These are phyloP conservation scores for Leccinum subrobustum DNA, from an alignment of 1,284 basidiomycete species.

Conservation along the genomic window DNA sequence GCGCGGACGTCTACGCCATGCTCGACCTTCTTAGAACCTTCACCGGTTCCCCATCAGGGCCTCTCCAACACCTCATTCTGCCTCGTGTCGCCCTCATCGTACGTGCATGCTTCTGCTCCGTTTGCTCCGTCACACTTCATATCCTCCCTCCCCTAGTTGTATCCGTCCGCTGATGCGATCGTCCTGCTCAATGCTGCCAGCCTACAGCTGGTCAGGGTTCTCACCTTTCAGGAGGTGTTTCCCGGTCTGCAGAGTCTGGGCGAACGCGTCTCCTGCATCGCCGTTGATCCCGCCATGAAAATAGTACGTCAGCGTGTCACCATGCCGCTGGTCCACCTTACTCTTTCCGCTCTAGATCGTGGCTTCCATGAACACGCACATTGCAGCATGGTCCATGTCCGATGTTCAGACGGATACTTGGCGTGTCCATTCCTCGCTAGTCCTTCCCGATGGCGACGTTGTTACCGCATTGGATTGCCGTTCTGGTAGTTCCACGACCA, in stretches of 20 bases:
- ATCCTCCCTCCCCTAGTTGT: constrained; percentile 46
- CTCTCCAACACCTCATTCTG: constrained; percentile 56
- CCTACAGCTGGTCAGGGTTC: constrained; percentile 59
- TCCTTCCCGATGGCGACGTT: constrained; percentile 50
- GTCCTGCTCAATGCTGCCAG: constrained; percentile 65
- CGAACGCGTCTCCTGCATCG: constrained; percentile 55
- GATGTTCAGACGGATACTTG: constrained; percentile 58
- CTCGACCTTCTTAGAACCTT: constrained; percentile 58
- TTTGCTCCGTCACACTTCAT: constrained; percentile 1
- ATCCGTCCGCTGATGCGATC: constrained; percentile 67
- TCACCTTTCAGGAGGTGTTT: constrained; percentile 77
- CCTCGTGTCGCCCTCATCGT: constrained; percentile 58
- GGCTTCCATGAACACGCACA: constrained; percentile 59
- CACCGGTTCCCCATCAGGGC: constrained; percentile 55
- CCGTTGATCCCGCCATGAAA: constrained; percentile 74
- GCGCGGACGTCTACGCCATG: constrained; percentile 38
- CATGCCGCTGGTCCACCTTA: not conserved
- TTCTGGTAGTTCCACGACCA: constrained; percentile 48
- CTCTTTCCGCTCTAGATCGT: constrained; percentile 52
- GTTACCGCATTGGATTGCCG: constrained; percentile 67
- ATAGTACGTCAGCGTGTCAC: constrained; percentile 50
- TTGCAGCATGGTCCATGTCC: constrained; percentile 75
- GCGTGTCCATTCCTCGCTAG: constrained; percentile 78
- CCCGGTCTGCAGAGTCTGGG: constrained; percentile 49
- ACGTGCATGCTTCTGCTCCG: constrained; percentile 26